Evolutionary conservation across 2,329 filamentous ascomycete species (phyloP).

Genomic region (Sclerotinia glacialis): DNA sequence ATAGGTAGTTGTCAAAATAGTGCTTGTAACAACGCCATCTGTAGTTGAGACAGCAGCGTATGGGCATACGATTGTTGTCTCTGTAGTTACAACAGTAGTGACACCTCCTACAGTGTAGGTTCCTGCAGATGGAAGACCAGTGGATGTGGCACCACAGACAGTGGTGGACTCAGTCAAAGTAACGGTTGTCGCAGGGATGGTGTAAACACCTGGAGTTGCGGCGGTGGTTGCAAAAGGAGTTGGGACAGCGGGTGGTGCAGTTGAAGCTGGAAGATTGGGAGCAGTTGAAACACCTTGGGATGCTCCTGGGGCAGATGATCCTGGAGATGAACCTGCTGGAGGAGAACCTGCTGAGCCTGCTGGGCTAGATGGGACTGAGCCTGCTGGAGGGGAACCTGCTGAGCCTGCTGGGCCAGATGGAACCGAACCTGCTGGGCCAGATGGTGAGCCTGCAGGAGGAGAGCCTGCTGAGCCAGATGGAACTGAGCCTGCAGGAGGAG

Average conservation of each 20-base stretch:
- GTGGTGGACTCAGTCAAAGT: constrained; percentile 65
- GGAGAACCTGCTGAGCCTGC: constrained; percentile 1
- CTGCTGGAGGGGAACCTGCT: neutral
- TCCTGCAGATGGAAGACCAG: constrained; percentile 59
- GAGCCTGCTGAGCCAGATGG: neutral
- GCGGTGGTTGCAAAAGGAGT: constrained; percentile 51
- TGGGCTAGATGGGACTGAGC: constrained; percentile 11
- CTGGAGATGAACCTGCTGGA: neutral
- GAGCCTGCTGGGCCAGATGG: neutral
- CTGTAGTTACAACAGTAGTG: constrained; percentile 64
- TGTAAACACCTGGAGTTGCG: constrained; percentile 69
- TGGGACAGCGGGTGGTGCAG: constrained; percentile 44
- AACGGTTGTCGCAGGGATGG: constrained; percentile 69
- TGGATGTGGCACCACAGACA: constrained; percentile 61
- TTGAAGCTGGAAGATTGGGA: constrained; percentile 27
- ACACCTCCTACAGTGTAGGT: constrained; percentile 69
- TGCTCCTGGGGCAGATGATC: constrained; percentile 21
- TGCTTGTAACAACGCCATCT: constrained; percentile 60
- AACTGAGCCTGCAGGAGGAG: too few relatives aligned
- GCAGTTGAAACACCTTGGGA: constrained; percentile 13
- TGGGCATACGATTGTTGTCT: constrained; percentile 68
- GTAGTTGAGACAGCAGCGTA: constrained; percentile 62
- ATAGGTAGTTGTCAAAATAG: constrained; percentile 67
- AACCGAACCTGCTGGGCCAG: neutral
- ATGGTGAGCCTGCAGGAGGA: constrained; percentile 9